Base-by-base conservation (phyloP, 2,329 filamentous ascomycete genomes). In the Fusarium transvaalense region DNA sequence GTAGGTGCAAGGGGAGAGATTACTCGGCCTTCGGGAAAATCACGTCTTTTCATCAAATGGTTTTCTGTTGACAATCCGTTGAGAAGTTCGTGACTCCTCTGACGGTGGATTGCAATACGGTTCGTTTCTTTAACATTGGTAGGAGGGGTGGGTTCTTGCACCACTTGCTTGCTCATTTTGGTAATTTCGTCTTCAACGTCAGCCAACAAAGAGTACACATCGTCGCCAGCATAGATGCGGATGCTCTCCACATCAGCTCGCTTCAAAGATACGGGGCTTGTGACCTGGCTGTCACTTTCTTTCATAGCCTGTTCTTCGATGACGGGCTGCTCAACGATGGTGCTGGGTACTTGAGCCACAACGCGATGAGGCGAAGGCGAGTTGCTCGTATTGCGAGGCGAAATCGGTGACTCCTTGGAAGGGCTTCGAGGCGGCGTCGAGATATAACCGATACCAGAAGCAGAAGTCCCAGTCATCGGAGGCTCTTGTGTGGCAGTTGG, bases 171-270 rank as follows among this genome's bases (percentile, higher is more conserved):
- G 67, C 75, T 76, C 74, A 82, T 79, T 59, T 77, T 79, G 52
- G 75, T 77, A 52, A 80, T 78, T 50, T 81, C 79, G 45, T 78
- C 75, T 76, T 92, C 89, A 15, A 92, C 89, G 68, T 92, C 89
- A 2, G 86, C 88, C 39, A 92, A 81, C 3, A 92, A 82, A 3
- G 87, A 85, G 68, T 89, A 91, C 10, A 92, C 85, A 46, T 91
- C 89, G 61, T 87, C 86, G 61, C 89, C 89, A 23, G 88, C 89
- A 68, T 91, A 92, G 69, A 92, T 84, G 23, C 87, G 86, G 62
- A 91, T 91, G 75, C 88, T 91, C 76, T 91, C 87, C 37, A 88
- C 82, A 23, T 83, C 83, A 14, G 77, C 73, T 42, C 84, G 79
- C 32, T 72, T 78, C 29, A 73, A 35, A 39, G 73, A 75, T 32